A percentile compares a stretch with the other conserved stretches of the same genome.
These are phyloP conservation scores for Phytophthora lateralis DNA, from an alignment of 352 stramenopile genomes.

Conservation along the genomic window DNA sequence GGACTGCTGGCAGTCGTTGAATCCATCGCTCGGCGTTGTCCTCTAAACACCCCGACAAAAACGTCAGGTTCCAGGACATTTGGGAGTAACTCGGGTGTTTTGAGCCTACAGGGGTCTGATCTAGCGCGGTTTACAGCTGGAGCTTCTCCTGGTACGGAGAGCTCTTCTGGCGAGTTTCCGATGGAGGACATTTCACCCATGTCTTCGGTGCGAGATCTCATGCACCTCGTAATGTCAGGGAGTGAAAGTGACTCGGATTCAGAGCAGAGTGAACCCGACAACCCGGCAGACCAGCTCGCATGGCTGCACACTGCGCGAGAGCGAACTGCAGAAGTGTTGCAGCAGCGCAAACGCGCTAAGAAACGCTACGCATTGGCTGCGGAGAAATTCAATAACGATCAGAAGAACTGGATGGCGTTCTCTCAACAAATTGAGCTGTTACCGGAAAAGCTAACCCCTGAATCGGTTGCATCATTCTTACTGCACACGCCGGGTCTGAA, in stretches of 20 bases:
- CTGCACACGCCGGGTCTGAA: slow-evolving; percentile 91
- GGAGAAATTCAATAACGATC: slow-evolving; percentile 95
- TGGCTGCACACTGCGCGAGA: slow-evolving; percentile 88
- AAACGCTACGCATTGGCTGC: slow-evolving; percentile 90
- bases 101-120: slow-evolving; percentile 68
- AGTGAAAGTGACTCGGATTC: slow-evolving; percentile 81
- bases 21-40: slow-evolving; percentile 89
- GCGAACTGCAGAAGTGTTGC: slow-evolving; percentile 86
- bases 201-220: slow-evolving; percentile 82
- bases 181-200: slow-evolving; percentile 86
- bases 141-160: slow-evolving; percentile 30
- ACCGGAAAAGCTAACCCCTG: slow-evolving; percentile 81
- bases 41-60: slow-evolving; percentile 46
- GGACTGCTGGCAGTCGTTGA: slow-evolving; percentile 95
- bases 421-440: slow-evolving; percentile 88
- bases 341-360: slow-evolving; percentile 93
- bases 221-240: slow-evolving; percentile 83
- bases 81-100: slow-evolving; percentile 38
- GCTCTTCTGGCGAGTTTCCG: slow-evolving; percentile 45
- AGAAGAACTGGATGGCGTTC: slow-evolving; percentile 92
- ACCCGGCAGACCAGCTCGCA: slow-evolving; percentile 62
- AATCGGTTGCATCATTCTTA: slow-evolving; percentile 93
- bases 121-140: slow-evolving; percentile 66
- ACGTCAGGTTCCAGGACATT: slow-evolving; percentile 30
- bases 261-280: slow-evolving; percentile 51